These are phyloP conservation scores for Tylopilus sp. DNA, from an alignment of 768 basidiomycete species.

Conservation along the genomic window DNA sequence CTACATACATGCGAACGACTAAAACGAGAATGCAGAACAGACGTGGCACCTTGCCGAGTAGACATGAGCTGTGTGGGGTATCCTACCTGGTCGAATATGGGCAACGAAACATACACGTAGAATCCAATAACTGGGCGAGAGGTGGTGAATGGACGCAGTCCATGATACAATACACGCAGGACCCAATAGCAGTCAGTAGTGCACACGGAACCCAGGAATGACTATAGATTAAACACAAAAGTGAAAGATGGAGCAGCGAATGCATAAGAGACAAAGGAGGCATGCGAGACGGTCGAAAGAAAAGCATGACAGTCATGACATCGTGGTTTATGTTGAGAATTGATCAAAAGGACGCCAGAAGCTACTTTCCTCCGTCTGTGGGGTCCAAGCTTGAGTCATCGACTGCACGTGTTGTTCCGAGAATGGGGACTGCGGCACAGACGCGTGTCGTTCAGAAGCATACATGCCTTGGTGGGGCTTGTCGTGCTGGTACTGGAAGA, in stretches of 20 bases:
- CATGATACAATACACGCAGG: conserved; percentile 13
- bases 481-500: conserved; percentile 22
- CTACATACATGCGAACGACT: background rate
- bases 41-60: too few relatives aligned
- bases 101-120: background rate
- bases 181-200: conserved; percentile 1
- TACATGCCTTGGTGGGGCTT: conserved; percentile 25
- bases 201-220: background rate
- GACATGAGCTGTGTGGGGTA: background rate
- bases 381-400: conserved; percentile 18
- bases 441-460: conserved; percentile 20
- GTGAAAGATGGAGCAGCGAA: background rate
- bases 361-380: conserved; percentile 17
- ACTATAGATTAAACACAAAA: conserved; percentile 1
- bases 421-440: conserved; percentile 21
- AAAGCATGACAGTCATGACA: background rate
- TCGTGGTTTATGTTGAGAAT: conserved; percentile 19
- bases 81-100: background rate
- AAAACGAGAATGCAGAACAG: background rate
- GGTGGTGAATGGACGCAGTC: background rate
- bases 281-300: background rate
- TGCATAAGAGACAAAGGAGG: background rate
- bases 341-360: conserved; percentile 29
- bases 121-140: background rate
- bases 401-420: conserved; percentile 13